Evolutionary conservation across 345 rosid species (phyloP), one percentile per base, ranked within the genome.

Genomic region (Gossypium bickii): DNA sequence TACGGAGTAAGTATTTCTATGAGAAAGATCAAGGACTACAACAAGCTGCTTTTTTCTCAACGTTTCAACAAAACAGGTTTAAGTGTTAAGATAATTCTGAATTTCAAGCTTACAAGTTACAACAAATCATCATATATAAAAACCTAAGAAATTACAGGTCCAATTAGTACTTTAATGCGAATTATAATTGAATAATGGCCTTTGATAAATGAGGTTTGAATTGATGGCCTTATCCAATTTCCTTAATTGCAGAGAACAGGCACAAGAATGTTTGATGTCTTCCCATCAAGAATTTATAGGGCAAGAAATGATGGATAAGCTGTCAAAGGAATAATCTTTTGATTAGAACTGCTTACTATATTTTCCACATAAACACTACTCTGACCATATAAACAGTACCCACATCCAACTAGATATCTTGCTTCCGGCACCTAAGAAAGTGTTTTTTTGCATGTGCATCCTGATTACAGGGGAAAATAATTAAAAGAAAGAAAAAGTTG

Each of bases 1-100:
- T 9, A 9, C 34, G 17, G 22, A 22, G 38, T 48, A 25, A 67
- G 10, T 47, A 67, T 24, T 56, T 56, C 5, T 22, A 56, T 11
- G 13, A 56, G 8, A 56, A 56, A 18, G 20, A 56, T 56, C 12
- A 49, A 49, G 49, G 72, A 27, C 72, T 8, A 25, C 52, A 48
- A 7, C 72, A 68, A 67, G 71, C 41, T 13, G n/a, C 41, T 12
- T 67, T 34, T 67, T 67, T 47, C 20, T 67, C 10, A 24, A 67
- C 56, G 45, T 67, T 22, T 69, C 45, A 29, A 69, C 60, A 51
- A n/a, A 71, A 38, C 12, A 71, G 27, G 45, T 9, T 34, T 16
- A 27, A 71, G 10, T 17, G 43, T 41, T 57, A 53, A 25, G 16
- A 29, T 70, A 11, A 12, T 34, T n/a, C 4, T n/a, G 48, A 2